Conservation (phyloP, 768 basidiomycete genomes). For the Suillus hirtellus region DNA sequence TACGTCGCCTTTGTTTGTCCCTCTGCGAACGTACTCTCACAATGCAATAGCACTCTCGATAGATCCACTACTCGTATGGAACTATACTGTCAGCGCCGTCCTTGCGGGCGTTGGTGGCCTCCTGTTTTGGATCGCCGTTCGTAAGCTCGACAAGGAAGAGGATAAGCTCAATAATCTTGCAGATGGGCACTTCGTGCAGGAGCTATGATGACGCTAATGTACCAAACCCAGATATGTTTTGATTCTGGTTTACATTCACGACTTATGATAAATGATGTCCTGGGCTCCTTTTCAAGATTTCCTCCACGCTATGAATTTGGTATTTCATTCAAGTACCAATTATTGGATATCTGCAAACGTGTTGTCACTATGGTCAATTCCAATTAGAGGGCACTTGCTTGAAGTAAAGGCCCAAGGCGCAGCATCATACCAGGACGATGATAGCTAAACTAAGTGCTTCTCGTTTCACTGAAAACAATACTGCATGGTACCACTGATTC, state of each 20-base stretch:
- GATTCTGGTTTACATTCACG: background rate
- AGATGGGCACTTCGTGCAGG: slow-evolving; percentile 36
- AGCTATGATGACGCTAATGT: background rate
- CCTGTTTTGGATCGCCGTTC: slow-evolving; percentile 54
- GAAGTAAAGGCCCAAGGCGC: background rate
- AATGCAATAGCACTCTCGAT: slow-evolving; percentile 50
- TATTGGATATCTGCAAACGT: background rate
- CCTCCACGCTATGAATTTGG: background rate
- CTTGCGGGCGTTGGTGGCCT: slow-evolving; percentile 53
- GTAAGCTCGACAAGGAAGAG: slow-evolving; percentile 61
- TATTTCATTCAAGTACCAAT: background rate
- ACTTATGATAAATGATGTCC: background rate
- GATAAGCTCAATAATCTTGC: slow-evolving; percentile 59
- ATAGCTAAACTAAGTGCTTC: background rate
- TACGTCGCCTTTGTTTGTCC: slow-evolving; percentile 35
- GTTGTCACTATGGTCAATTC: background rate
- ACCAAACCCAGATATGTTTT: no score
- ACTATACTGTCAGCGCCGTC: slow-evolving; percentile 61
- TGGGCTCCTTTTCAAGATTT: background rate
- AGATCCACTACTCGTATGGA: slow-evolving; percentile 77
- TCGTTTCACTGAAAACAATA: background rate
- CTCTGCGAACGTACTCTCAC: background rate
- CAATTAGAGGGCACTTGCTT: background rate
- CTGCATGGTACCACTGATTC: background rate
- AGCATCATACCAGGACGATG: background rate